Conservation (phyloP, 768 basidiomycete species). For the Rhizopogon salebrosus region DNA sequence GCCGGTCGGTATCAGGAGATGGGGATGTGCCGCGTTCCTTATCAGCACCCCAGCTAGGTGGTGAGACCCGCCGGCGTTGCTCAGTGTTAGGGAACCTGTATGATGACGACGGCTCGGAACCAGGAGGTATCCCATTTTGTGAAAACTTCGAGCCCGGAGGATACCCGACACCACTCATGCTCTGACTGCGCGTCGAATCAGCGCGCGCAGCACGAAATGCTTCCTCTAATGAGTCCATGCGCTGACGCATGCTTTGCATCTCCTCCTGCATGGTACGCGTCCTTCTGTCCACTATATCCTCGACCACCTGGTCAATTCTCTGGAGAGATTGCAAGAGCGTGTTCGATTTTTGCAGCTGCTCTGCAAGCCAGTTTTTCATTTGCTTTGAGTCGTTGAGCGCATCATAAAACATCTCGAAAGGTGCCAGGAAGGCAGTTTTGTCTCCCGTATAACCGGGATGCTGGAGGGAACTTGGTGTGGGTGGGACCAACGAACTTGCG, state of each 20-base stretch:
- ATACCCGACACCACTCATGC: slow-evolving; percentile 10
- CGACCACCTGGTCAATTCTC: slow-evolving; percentile 53
- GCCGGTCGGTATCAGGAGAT: slow-evolving; percentile 39
- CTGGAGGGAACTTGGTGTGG: slow-evolving; percentile 63
- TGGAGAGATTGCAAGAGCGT: slow-evolving; percentile 50
- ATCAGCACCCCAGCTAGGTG: slow-evolving; percentile 36
- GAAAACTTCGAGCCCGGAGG: slow-evolving; percentile 21
- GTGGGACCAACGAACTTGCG: slow-evolving; percentile 57
- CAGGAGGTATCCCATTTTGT: slow-evolving; percentile 33
- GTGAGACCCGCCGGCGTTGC: slow-evolving; percentile 29
- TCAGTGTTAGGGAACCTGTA: slow-evolving; percentile 46
- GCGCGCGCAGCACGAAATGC: slow-evolving; percentile 27
- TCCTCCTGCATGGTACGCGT: slow-evolving; percentile 57
- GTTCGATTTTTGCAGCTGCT: slow-evolving; percentile 65
- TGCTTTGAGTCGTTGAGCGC: slow-evolving; percentile 76
- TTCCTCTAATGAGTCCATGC: slow-evolving; percentile 67
- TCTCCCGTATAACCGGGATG: slow-evolving; percentile 56
- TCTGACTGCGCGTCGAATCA: slow-evolving; percentile 15
- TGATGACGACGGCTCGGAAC: slow-evolving; percentile 28
- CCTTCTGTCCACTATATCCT: slow-evolving; percentile 56
- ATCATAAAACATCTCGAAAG: slow-evolving; percentile 83
- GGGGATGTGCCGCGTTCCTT: slow-evolving; percentile 36
- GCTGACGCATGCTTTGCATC: slow-evolving; percentile 49
- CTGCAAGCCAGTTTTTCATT: slow-evolving; percentile 70
- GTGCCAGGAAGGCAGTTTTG: slow-evolving; percentile 74